These are phyloP conservation scores for Bolboschoenus planiculmis DNA, from an alignment of 176 grass and related monocot species.

Conservation along the genomic window DNA sequence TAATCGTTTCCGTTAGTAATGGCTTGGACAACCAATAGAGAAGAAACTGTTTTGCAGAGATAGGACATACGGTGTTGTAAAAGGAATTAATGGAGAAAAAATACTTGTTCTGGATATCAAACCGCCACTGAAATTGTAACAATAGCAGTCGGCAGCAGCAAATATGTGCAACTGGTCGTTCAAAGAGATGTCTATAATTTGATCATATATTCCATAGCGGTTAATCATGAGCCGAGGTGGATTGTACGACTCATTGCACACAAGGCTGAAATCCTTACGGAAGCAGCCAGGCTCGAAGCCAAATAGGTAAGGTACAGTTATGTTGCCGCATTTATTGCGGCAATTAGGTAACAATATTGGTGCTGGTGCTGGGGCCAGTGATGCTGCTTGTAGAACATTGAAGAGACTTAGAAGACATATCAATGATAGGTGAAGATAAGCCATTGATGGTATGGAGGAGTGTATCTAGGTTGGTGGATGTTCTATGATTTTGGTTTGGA, in stretches of 20 bases:
- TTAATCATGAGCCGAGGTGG: constrained; percentile 35
- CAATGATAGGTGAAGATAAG: too few species aligned
- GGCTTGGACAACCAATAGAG: constrained; percentile 27
- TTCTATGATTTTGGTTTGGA: too few species aligned
- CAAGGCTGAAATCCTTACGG: constrained; percentile 17
- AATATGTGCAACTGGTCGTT: constrained; percentile 1
- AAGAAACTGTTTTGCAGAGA: constrained; percentile 33
- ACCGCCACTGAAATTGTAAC: constrained; percentile 6
- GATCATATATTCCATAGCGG: not conserved
- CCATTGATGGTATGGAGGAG: too few species aligned
- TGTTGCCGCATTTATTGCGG: constrained; percentile 34
- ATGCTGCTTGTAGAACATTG: not conserved
- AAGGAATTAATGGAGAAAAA: too few species aligned
- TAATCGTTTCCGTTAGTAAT: constrained; percentile 6
- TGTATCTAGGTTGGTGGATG: too few species aligned
- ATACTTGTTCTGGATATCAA: rapidly evolving
- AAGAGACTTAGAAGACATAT: too few species aligned
- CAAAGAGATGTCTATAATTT: constrained; percentile 22
- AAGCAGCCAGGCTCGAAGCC: constrained; percentile 40
- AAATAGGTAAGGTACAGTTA: constrained; percentile 48
- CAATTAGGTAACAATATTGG: constrained; percentile 32
- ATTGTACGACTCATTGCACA: constrained; percentile 20
- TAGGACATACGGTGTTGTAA: not conserved
- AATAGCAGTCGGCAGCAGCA: not conserved
- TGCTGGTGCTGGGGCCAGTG: not conserved